A percentile compares a stretch with the other conserved stretches of the same genome.
phyloP scores from a whole-genome alignment of 2,329 filamentous ascomycete species.

The Diaporthe batatas region DNA sequence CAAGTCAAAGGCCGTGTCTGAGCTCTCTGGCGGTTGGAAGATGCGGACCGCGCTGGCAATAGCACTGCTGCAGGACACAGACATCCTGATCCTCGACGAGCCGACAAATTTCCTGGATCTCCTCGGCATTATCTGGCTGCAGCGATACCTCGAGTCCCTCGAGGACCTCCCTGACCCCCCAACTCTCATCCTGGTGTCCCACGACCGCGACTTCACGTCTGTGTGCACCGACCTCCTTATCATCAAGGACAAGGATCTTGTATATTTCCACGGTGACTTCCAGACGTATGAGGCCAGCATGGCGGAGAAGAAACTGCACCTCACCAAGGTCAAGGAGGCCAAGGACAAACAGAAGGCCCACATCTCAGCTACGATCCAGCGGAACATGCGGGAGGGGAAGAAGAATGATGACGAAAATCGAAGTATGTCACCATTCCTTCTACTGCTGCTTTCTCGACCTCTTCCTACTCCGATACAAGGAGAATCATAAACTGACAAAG shows the following conservation, averaged over 20 bases:
- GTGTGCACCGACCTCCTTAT: conserved; percentile 83
- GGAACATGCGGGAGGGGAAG: conserved; percentile 81
- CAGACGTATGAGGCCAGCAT: conserved; percentile 78
- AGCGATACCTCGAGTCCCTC: conserved; percentile 75
- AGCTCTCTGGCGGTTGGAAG: conserved; percentile 82
- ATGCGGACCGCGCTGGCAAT: conserved; percentile 77
- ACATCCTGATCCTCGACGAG: conserved; percentile 86
- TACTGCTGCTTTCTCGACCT: not conserved
- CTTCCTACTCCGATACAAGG: not conserved
- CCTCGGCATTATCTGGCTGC: conserved; percentile 86
- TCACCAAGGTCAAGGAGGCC: conserved; percentile 83
- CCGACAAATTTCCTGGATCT: conserved; percentile 90
- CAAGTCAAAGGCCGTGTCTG: conserved; percentile 70
- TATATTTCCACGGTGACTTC: conserved; percentile 82
- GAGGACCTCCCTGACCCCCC: conserved; percentile 65
- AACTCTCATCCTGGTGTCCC: conserved; percentile 84
- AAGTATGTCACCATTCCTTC: conserved; percentile 43
- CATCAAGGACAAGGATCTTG: conserved; percentile 77
- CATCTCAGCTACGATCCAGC: conserved; percentile 81
- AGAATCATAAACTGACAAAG: not conserved
- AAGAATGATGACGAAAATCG: conserved; percentile 87
- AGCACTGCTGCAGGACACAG: conserved; percentile 78
- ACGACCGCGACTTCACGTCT: conserved; percentile 86
- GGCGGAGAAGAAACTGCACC: conserved; percentile 75
- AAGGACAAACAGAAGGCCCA: conserved; percentile 85